These are phyloP conservation scores for Globisporangium radiosum DNA, from an alignment of 352 stramenopile species.

Conservation along the genomic window DNA sequence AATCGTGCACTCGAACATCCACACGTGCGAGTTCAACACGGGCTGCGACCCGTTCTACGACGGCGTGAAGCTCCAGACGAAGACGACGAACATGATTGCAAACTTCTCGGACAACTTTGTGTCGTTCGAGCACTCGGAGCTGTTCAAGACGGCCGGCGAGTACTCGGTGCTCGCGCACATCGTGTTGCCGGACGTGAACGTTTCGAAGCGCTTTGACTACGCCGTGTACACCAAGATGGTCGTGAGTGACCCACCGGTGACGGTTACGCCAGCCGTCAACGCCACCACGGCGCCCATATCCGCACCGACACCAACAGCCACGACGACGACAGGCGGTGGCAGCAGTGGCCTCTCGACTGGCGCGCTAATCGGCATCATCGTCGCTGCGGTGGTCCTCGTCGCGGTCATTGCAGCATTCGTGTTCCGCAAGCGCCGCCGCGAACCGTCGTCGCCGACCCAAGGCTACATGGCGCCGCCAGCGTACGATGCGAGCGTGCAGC, in stretches of 20 bases:
- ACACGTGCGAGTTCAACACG: slow-evolving; percentile 44
- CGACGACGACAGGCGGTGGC: background rate
- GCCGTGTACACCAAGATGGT: slow-evolving; percentile 38
- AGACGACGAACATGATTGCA: slow-evolving; percentile 44
- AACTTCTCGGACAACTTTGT: slow-evolving; percentile 49
- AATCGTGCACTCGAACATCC: slow-evolving; percentile 63
- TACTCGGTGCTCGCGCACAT: slow-evolving; percentile 57
- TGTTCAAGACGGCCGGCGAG: slow-evolving; percentile 25
- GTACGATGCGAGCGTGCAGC: slow-evolving; percentile 34
- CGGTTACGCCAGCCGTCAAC: slow-evolving; percentile 2
- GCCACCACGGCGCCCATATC: background rate
- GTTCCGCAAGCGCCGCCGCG: slow-evolving; percentile 22
- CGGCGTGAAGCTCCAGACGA: slow-evolving; percentile 39
- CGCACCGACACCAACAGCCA: background rate
- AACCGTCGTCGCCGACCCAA: slow-evolving; percentile 8
- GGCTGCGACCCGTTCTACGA: slow-evolving; percentile 52
- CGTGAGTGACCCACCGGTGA: slow-evolving; percentile 18
- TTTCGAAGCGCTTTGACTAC: slow-evolving; percentile 39
- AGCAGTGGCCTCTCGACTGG: slow-evolving; percentile 28
- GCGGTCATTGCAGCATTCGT: slow-evolving; percentile 31
- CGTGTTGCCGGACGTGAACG: slow-evolving; percentile 46
- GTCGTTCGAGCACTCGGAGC: slow-evolving; percentile 26
- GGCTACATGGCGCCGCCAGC: slow-evolving; percentile 42
- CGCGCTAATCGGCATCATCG: slow-evolving; percentile 47
- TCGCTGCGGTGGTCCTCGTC: slow-evolving; percentile 34